These are phyloP conservation scores for Citrullus colocynthis DNA, from an alignment of 306 rosid species.

Conservation along the genomic window DNA sequence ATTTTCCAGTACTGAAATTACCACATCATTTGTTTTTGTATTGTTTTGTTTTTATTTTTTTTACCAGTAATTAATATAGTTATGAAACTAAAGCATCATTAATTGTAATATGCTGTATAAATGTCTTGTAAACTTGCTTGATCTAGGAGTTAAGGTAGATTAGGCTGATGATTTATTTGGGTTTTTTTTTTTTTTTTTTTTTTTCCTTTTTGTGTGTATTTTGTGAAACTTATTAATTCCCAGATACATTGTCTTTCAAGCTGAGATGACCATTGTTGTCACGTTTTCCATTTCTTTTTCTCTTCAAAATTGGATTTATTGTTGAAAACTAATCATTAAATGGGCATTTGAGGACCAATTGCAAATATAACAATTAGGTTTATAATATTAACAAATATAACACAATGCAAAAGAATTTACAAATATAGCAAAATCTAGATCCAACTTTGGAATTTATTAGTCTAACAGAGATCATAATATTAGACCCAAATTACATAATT, in stretches of 20 bases:
- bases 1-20: background rate
- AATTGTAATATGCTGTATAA: background rate
- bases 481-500: too few species aligned
- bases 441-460: too few species aligned
- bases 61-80: background rate
- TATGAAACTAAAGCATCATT: background rate
- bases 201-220: background rate
- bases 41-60: background rate
- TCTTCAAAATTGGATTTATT: background rate
- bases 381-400: too few species aligned
- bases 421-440: too few species aligned
- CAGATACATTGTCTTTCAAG: background rate
- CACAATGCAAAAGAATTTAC: too few species aligned
- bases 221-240: background rate
- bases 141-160: background rate
- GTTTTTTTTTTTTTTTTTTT: too few species aligned
- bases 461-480: too few species aligned
- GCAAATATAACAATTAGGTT: too few species aligned
- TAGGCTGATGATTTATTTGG: constrained; percentile 1
- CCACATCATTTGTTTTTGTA: background rate
- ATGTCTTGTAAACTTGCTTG: background rate
- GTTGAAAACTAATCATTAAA: too few species aligned
- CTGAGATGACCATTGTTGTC: background rate
- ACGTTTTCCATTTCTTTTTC: background rate
- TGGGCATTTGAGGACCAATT: too few species aligned